Evolutionary conservation across 495 filamentous ascomycete genomes (phyloP), one percentile per base, ranked within the genome.

Genomic region (Parathielavia appendiculata): DNA sequence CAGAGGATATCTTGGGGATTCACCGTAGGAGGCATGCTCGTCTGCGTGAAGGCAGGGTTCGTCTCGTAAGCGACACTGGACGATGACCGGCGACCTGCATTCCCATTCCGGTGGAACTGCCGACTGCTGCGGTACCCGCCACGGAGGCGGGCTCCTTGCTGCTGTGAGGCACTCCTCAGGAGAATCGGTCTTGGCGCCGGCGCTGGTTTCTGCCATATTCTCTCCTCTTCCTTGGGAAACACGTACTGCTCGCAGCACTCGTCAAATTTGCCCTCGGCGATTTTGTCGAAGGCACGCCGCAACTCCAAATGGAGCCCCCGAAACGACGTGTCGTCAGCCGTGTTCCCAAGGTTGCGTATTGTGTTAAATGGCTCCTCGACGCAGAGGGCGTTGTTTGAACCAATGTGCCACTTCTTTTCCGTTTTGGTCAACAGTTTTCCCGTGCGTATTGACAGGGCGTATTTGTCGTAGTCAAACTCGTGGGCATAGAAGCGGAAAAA

Each of bases 311-410:
- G 95, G 19, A 98, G 80, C 3, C 93, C 93, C 50, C 87, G 81
- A 67, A 95, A 95, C 1, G 93, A 93, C 4, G 85, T 91, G 68
- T 95, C 92, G 65, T 98, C 93, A 10, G 93, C 93, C 20, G 93
- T 97, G 64, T 97, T 97, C 0, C 92, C 93, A 50, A 98, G 78
- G 70, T 98, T 98, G n/a, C 95, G 81, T n/a, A 74, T 77, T 30
- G 80, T 87, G 64, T 95, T 98, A 77, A 98, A 98, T 3, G 93
- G 95, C 67, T 98, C 93, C 69, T 98, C 95, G 26, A 97, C 88
- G 68, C 93, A 97, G 46, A 98, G 80, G 46, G 86, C 81, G 65
- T 96, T 92, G 65, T 91, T 88, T 53, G 83, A 73, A 62, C 81
- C 75, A 51, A 88, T 68, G 64, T 87, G 81, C 93, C 93, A 97